Percentiles rank a stretch among this genome's conserved stretches.
Conservation (phyloP, 164 flowering plant genomes). For the Euptelea pleiosperma region DNA sequence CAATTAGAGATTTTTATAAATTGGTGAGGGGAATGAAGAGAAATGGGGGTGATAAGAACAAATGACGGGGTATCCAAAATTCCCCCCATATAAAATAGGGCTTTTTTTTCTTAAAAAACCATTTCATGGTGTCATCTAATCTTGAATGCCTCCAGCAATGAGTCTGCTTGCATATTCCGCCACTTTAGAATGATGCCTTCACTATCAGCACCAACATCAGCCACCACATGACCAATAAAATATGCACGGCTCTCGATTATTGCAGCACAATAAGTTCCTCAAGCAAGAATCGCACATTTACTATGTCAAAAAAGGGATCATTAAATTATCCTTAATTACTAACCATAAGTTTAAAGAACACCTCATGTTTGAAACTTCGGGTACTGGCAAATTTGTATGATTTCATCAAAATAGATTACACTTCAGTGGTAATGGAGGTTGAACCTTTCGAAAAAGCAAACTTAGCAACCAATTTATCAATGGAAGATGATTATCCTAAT, state of each 20-base stretch:
- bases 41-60: no score
- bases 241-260: slow-evolving; percentile 87
- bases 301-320: slow-evolving; percentile 4
- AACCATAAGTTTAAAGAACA: background rate
- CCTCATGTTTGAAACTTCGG: background rate
- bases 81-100: no score
- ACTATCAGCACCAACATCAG: slow-evolving; percentile 99
- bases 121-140: no score
- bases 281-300: slow-evolving; percentile 16
- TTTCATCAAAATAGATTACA: background rate
- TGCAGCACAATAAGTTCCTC: slow-evolving; percentile 97
- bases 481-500: background rate
- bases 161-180: slow-evolving; percentile 91
- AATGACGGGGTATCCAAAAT: no score
- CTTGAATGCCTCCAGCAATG: no score
- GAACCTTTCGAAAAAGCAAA: background rate
- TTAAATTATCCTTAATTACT: background rate
- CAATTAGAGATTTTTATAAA: no score
- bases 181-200: slow-evolving; percentile 99
- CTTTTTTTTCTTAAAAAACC: no score
- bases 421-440: background rate
- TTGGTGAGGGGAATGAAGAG: no score
- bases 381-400: background rate
- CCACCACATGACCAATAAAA: slow-evolving; percentile 84
- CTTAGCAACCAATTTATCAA: background rate